Evolutionary conservation across 306 rosid species (phyloP), one percentile per base, ranked within the genome.

Genomic region (Elaeagnus macrophylla): DNA sequence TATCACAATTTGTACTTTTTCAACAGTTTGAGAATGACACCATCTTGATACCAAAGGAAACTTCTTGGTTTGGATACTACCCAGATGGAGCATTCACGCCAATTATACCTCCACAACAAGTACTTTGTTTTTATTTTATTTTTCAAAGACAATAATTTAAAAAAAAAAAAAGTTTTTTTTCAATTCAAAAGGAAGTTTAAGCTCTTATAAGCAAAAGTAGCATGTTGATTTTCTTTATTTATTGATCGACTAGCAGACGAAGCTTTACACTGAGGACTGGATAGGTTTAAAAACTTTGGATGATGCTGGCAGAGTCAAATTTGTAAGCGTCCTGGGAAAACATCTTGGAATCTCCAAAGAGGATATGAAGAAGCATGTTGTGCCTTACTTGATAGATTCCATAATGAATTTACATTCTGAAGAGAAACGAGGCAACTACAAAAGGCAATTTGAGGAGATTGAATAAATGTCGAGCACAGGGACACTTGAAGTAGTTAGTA

Each of bases 1-100:
- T 20, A 11, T 75, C 57, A 49, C 41, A 51, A 61, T 48, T 50
- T 53, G 18, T 12, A 52, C 14, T 41, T 32, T 32, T 47, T 39
- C 58, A 57, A 61, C 90, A 93, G 99, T 87, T 81, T 68, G 78
- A 84, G 82, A 58, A 77, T 0, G 96, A 93, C 73, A 66, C 67
- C n/a, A 94, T 87, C 42, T 66, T 93, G 68, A 77, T 93, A 56
- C 96, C 95, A 0, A 84, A 67, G 68, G 99, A 93, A 73, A 93
- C 94, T 17, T 64, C 99, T 58, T 88, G 95, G 96, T 93, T 93
- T 68, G 96, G 94, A 42, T 88, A 80, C 73, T 93, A 82, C 74
- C 77, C 84, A 14, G 95, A 93, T 75, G 96, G 83, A 20, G 53
- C 20, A 45, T 88, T 84, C 73, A 39, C 72, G n/a, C 82, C 89